phyloP scores from a whole-genome alignment of 2,329 filamentous ascomycete genomes.

The Penicillium thymicola region DNA sequence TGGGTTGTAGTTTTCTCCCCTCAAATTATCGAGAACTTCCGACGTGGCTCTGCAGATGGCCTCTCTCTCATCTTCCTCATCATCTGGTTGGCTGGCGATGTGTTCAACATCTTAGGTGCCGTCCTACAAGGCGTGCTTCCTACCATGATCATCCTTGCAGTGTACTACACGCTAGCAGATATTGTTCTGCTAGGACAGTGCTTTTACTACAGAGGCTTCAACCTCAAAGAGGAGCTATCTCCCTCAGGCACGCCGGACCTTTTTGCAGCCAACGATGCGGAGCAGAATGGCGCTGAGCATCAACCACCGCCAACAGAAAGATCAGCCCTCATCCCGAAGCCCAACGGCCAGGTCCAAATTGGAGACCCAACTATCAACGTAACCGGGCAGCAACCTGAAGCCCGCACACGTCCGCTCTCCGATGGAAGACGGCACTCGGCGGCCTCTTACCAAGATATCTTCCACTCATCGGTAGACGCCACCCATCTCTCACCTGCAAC shows the following conservation, averaged over 20 bases:
- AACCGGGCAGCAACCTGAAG: conserved; percentile 3
- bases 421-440: conserved; percentile 26
- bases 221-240: conserved; percentile 33
- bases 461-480: conserved; percentile 56
- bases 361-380: not conserved
- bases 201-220: conserved; percentile 91
- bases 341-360: conserved; percentile 16
- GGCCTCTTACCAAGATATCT: conserved; percentile 45
- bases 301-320: conserved; percentile 27
- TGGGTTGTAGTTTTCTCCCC: conserved; percentile 98
- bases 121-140: conserved; percentile 87
- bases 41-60: conserved; percentile 77
- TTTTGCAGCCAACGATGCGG: conserved; percentile 10
- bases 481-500: conserved; percentile 77
- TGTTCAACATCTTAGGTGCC: conserved; percentile 94
- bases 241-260: conserved; percentile 15
- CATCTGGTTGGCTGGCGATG: conserved; percentile 88
- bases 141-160: conserved; percentile 91
- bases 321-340: conserved; percentile 28
- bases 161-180: conserved; percentile 91
- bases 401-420: conserved; percentile 7
- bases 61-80: conserved; percentile 89
- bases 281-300: conserved; percentile 20
- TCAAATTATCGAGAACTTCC: conserved; percentile 94
- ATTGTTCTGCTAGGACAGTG: conserved; percentile 84